Percentiles rank a stretch among this genome's conserved stretches.
Conservation (phyloP, 2,329 filamentous ascomycete genomes). For the Paradendryphiella salina region DNA sequence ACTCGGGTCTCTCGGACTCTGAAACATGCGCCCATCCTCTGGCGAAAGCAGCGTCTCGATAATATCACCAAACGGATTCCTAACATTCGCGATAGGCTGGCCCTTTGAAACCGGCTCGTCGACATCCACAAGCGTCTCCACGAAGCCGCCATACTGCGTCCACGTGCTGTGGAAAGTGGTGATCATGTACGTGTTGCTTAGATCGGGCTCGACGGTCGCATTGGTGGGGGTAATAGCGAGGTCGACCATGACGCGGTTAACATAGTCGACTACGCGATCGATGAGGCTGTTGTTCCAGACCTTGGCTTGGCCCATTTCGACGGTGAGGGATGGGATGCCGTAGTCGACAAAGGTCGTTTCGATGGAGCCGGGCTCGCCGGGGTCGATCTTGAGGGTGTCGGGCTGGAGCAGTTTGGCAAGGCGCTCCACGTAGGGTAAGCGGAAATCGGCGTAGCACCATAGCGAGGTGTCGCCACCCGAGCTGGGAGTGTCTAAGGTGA, state of each 20-base stretch:
- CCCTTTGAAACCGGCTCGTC: conserved; percentile 45
- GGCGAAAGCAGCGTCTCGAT: conserved; percentile 42
- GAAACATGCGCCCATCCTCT: conserved; percentile 41
- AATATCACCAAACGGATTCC: conserved; percentile 45
- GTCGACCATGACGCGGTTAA: conserved; percentile 32
- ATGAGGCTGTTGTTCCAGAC: conserved; percentile 46
- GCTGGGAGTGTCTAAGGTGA: conserved; percentile 38
- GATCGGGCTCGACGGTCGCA: conserved; percentile 35
- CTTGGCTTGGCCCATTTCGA: conserved; percentile 47
- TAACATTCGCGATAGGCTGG: conserved; percentile 43
- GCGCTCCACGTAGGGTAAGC: conserved; percentile 44
- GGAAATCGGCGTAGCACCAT: conserved; percentile 48
- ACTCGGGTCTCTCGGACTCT: conserved; percentile 42
- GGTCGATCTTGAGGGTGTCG: conserved; percentile 48
- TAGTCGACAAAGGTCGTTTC: conserved; percentile 47
- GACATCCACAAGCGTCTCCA: conserved; percentile 35
- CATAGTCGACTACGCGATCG: conserved; percentile 38
- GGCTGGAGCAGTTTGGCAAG: conserved; percentile 47
- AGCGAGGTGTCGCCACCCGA: conserved; percentile 45
- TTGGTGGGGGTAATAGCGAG: conserved; percentile 34
- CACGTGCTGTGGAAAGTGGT: conserved; percentile 36
- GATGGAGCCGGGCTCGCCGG: conserved; percentile 46
- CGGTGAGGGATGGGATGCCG: conserved; percentile 44
- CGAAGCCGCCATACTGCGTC: conserved; percentile 37
- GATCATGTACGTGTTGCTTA: conserved; percentile 39